A percentile compares a stretch with the other conserved stretches of the same genome.
Evolutionary conservation across 1,284 basidiomycete species (phyloP).

Genomic region (Cryptococcus jaspeensis): DNA sequence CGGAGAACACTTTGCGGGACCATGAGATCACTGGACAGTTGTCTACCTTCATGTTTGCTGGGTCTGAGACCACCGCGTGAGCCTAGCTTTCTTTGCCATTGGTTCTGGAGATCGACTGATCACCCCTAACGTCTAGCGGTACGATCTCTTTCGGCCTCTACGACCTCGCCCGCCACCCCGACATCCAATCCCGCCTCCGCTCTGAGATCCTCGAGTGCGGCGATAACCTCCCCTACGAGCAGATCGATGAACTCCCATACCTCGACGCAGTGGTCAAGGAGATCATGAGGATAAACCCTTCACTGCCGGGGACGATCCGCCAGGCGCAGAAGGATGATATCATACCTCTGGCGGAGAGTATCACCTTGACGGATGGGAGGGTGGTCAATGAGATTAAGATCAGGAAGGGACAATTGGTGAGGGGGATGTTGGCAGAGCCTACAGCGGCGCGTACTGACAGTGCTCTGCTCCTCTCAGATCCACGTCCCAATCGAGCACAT

Average conservation of each 20-base stretch:
- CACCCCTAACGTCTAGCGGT: constrained; percentile 9
- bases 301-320: constrained; percentile 21
- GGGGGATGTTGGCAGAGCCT: neutral
- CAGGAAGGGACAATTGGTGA: constrained; percentile 23
- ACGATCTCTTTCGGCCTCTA: constrained; percentile 24
- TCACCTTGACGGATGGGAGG: constrained; percentile 18
- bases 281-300: constrained; percentile 25
- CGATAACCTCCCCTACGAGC: constrained; percentile 22
- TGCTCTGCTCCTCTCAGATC: constrained; percentile 5
- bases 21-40: constrained; percentile 31
- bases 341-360: constrained; percentile 30
- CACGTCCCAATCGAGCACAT: constrained; percentile 33
- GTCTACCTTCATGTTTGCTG: constrained; percentile 35
- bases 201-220: constrained; percentile 24
- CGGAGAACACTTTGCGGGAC: constrained; percentile 23
- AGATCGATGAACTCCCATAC: constrained; percentile 27
- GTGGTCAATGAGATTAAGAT: constrained; percentile 20
- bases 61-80: constrained; percentile 32
- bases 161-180: constrained; percentile 19
- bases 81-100: too few species aligned
- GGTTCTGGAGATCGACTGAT: neutral
- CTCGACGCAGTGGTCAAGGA: constrained; percentile 33
- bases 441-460: neutral
- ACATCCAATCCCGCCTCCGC: constrained; percentile 21
- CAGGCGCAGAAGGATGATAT: constrained; percentile 28